Percentiles rank a stretch among this genome's conserved stretches.
These are phyloP conservation scores for Striga hermonthica DNA, from an alignment of 305 asterid species.

Conservation along the genomic window DNA sequence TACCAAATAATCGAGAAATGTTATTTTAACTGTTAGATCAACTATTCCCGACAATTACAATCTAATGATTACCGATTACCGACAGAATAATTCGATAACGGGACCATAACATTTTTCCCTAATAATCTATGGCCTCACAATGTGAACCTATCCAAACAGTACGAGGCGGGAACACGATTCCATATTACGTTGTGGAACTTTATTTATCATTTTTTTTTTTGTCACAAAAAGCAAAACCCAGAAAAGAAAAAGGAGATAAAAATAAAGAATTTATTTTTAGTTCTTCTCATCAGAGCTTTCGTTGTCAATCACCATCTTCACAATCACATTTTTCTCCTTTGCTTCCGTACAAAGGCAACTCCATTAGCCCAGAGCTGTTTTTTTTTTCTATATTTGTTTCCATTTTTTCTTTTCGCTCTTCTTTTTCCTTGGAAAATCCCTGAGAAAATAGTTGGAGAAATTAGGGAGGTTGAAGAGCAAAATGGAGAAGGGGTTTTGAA, in stretches of 20 bases:
- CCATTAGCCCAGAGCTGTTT: constrained; percentile 6
- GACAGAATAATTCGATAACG: not conserved
- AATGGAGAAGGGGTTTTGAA: not conserved
- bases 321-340: not conserved
- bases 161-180: constrained; percentile 67
- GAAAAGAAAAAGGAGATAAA: too few relatives aligned
- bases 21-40: too few relatives aligned
- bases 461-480: not conserved
- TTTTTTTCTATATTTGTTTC: not conserved
- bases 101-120: too few relatives aligned
- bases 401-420: not conserved
- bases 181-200: constrained; percentile 38
- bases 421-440: not conserved
- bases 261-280: too few relatives aligned
- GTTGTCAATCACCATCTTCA: not conserved
- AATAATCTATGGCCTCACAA: constrained; percentile 17
- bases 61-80: too few relatives aligned
- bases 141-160: constrained; percentile 30
- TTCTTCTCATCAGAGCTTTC: not conserved
- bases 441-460: not conserved
- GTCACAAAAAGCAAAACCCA: constrained; percentile 1
- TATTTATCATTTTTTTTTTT: too few relatives aligned
- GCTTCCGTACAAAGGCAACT: not conserved
- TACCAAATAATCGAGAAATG: too few relatives aligned
- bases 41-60: too few relatives aligned